These are phyloP conservation scores for Aspergillus glaucus DNA, from an alignment of 2,329 filamentous ascomycete genomes.

Conservation along the genomic window DNA sequence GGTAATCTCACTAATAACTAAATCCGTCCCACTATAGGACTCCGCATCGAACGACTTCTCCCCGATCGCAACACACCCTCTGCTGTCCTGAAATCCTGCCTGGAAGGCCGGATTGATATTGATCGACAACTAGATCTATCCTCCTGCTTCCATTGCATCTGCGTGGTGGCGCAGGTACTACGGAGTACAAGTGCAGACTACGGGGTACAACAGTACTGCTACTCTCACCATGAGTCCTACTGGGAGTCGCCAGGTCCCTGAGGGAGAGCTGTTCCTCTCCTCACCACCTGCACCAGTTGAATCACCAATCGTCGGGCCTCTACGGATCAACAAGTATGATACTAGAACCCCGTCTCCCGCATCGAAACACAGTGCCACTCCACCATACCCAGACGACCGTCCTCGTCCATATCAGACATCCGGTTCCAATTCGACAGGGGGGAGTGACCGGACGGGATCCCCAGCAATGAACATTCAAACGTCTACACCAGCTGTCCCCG, in stretches of 20 bases:
- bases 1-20: neutral
- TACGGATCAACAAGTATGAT: slow-evolving; percentile 77
- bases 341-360: slow-evolving; percentile 51
- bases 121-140: too few relatives aligned
- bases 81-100: too few relatives aligned
- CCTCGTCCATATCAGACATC: slow-evolving; percentile 31
- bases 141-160: too few relatives aligned
- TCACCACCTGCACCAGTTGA: slow-evolving; percentile 43
- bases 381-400: slow-evolving; percentile 68
- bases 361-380: slow-evolving; percentile 44
- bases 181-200: too few relatives aligned
- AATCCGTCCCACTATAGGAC: neutral
- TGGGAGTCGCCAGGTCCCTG: slow-evolving; percentile 55
- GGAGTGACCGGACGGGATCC: slow-evolving; percentile 15
- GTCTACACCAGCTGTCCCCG: slow-evolving; percentile 21
- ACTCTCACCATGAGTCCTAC: slow-evolving; percentile 37
- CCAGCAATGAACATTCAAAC: slow-evolving; percentile 20
- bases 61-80: neutral
- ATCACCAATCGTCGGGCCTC: slow-evolving; percentile 73
- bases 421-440: slow-evolving; percentile 24
- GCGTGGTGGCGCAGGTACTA: too few relatives aligned
- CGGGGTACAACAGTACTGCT: too few relatives aligned
- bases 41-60: neutral
- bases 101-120: neutral
- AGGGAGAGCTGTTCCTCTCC: slow-evolving; percentile 71